phyloP scores from a whole-genome alignment of 108 stramenopile species.

The Fragilariopsis cylindrus region DNA sequence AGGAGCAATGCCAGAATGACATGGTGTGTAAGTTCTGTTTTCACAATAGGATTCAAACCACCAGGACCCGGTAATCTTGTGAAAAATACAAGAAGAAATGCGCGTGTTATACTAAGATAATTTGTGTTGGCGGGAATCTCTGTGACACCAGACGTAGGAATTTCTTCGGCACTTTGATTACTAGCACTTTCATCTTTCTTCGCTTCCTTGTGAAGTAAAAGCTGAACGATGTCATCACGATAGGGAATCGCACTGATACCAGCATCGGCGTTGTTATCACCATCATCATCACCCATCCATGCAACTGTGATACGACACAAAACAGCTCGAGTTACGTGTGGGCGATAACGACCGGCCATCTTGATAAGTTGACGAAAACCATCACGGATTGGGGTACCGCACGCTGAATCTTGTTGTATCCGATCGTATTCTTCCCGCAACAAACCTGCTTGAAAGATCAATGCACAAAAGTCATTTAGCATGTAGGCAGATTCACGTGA shows the following conservation, averaged over 20 bases:
- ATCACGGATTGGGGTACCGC: constrained; percentile 51
- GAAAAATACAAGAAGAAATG: constrained; percentile 71
- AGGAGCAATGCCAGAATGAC: constrained; percentile 62
- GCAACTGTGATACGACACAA: constrained; percentile 58
- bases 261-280: constrained; percentile 13
- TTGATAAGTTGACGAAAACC: constrained; percentile 66
- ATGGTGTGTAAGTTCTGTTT: constrained; percentile 56
- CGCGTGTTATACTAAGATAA: constrained; percentile 60
- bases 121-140: constrained; percentile 43
- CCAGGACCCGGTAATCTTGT: constrained; percentile 54
- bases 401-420: constrained; percentile 23
- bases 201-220: constrained; percentile 78
- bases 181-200: constrained; percentile 57
- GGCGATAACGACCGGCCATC: constrained; percentile 54
- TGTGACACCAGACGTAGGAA: constrained; percentile 14
- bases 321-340: constrained; percentile 59
- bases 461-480: constrained; percentile 70
- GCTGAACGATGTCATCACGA: constrained; percentile 60
- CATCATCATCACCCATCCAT: constrained; percentile 56
- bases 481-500: constrained; percentile 55
- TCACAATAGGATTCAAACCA: constrained; percentile 48
- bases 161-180: constrained; percentile 37
- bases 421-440: constrained; percentile 59
- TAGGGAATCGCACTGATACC: constrained; percentile 80
- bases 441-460: constrained; percentile 61